Base-by-base conservation (phyloP, 2,329 filamentous ascomycete genomes). In the Sclerotinia minor region DNA sequence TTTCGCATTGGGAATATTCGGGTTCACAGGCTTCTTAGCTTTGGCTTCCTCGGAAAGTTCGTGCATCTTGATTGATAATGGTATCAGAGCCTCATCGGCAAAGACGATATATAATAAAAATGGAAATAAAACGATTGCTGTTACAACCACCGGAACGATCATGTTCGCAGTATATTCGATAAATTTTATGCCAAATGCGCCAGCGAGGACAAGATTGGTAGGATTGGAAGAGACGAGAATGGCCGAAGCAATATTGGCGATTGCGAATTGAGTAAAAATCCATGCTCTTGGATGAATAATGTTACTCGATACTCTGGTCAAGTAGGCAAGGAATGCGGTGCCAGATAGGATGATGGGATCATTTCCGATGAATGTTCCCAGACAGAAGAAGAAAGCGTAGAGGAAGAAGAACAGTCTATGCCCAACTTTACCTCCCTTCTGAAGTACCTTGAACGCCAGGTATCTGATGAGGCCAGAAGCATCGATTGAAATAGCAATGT, bases 141-240 rank as follows among this genome's bases (percentile, higher is more conserved):
- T 92, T n/a, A 84, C 79, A 29, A 91, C 78, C 1, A 90, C 88
- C 0, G 90, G 90, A 0, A 92, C 87, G 24, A 92, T 88, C 83
- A 92, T 90, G 74, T 92, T 91, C n/a, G 87, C 89, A 0, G 89
- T 92, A 74, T 92, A 92, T 52, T 85, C 81, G 74, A 92, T 85
- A 76, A 92, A 92, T 63, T 84, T 89, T 79, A 92, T 88, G 4
- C 84, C 74, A 74, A 92, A 92, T 2, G 90, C 90, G 5, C 89
- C 89, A 0, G 89, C 89, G 0, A 92, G 82, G 0, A 92, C 89
- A 9, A 92, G 83, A 67, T 92, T 92, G 2, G 90, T 92, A 0
- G 90, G 90, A 69, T 92, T 92, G 0, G 89, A 92, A 0, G 90
- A 92, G 13, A 93, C 90, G 11, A 93, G 80, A 32, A 92, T 90